Conservation (phyloP, 352 stramenopile species). For the Pilasporangium apinafurcum region DNA sequence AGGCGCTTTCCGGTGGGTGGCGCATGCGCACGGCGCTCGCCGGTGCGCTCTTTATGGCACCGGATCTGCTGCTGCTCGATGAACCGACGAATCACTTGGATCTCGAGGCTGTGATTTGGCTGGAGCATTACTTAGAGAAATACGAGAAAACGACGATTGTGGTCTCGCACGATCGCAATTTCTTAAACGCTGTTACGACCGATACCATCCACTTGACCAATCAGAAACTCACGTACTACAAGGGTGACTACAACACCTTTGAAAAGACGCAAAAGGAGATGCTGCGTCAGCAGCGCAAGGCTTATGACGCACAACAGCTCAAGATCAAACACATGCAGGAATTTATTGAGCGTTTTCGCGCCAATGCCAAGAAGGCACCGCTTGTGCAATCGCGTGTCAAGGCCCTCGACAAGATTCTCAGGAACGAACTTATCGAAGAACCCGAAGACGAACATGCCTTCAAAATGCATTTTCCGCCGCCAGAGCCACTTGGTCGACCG, state of each 20-base stretch:
- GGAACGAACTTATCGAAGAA: slow-evolving; percentile 87
- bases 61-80: slow-evolving; percentile 93
- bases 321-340: slow-evolving; percentile 96
- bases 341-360: slow-evolving; percentile 95
- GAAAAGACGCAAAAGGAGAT: slow-evolving; percentile 92
- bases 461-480: slow-evolving; percentile 93
- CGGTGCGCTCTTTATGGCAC: slow-evolving; percentile 93
- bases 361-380: slow-evolving; percentile 93
- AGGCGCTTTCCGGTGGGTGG: slow-evolving; percentile 91
- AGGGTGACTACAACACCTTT: slow-evolving; percentile 97
- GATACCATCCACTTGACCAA: slow-evolving; percentile 93
- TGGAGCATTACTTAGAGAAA: slow-evolving; percentile 88
- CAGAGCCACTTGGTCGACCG: slow-evolving; percentile 91
- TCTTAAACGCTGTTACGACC: slow-evolving; percentile 95
- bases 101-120: slow-evolving; percentile 89
- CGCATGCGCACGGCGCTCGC: slow-evolving; percentile 92
- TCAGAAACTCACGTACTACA: slow-evolving; percentile 91
- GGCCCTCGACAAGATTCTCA: slow-evolving; percentile 81
- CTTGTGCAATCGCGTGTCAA: slow-evolving; percentile 97
- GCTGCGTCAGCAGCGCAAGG: slow-evolving; percentile 90
- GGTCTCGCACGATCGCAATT: slow-evolving; percentile 95
- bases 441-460: slow-evolving; percentile 92
- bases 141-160: slow-evolving; percentile 93
- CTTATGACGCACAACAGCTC: slow-evolving; percentile 83
- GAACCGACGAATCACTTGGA: slow-evolving; percentile 93